Percentiles rank a stretch among this genome's conserved stretches.
Conservation (phyloP, 306 rosid genomes). For the Acacia crassicarpa region DNA sequence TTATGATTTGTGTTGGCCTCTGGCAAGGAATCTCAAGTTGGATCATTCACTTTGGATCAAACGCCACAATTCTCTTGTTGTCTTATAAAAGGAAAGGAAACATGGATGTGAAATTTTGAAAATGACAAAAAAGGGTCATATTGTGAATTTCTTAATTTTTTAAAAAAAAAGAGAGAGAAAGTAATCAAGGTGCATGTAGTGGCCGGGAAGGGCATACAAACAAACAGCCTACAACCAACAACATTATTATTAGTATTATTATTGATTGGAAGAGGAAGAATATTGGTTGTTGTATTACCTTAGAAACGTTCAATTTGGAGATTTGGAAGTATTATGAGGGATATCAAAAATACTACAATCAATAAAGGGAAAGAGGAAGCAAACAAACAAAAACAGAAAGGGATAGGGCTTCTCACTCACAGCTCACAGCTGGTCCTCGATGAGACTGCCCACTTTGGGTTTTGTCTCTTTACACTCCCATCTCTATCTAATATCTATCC, state of each 20-base stretch:
- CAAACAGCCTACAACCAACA: background rate
- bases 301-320: background rate
- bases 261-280: background rate
- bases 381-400: slow-evolving; percentile 23
- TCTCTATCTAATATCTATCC: background rate
- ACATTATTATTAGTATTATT: too few relatives aligned
- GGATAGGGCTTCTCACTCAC: slow-evolving; percentile 9
- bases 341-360: background rate
- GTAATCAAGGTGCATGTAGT: background rate
- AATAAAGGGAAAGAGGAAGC: slow-evolving; percentile 1
- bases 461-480: slow-evolving; percentile 15
- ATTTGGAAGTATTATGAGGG: background rate
- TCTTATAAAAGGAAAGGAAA: background rate
- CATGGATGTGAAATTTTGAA: background rate
- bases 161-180: too few relatives aligned
- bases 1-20: background rate
- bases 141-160: background rate
- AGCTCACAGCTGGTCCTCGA: slow-evolving; percentile 37
- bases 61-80: background rate
- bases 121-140: background rate
- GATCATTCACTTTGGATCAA: background rate
- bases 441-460: slow-evolving; percentile 30
- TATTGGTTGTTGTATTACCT: background rate
- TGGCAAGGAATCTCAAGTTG: background rate
- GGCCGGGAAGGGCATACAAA: background rate